Percentiles rank a stretch among this genome's conserved stretches.
phyloP scores from a whole-genome alignment of 106 monocot species.

The Narthecium ossifragum region DNA sequence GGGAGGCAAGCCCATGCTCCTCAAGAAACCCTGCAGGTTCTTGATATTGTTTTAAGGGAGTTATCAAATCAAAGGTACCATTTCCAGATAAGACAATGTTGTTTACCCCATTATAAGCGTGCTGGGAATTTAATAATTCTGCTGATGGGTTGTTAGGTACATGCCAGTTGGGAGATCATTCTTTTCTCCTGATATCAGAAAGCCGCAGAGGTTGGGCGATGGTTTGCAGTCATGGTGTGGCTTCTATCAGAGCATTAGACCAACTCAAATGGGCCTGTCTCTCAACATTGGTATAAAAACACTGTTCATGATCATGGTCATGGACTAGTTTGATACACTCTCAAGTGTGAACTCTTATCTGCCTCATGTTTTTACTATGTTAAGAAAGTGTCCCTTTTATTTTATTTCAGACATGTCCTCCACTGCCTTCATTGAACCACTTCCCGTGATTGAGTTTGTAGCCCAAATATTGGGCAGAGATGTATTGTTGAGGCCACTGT shows the following conservation, averaged over 20 bases:
- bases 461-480: slow-evolving; percentile 76
- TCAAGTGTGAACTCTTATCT: background rate
- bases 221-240: slow-evolving; percentile 90
- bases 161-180: slow-evolving; percentile 65
- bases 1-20: slow-evolving; percentile 63
- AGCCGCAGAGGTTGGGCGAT: slow-evolving; percentile 73
- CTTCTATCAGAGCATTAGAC: slow-evolving; percentile 91
- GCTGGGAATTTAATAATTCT: no score
- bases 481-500: slow-evolving; percentile 60
- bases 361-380: background rate
- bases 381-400: background rate
- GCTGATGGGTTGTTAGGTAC: slow-evolving; percentile 38
- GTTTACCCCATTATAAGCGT: background rate
- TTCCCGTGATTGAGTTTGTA: slow-evolving; percentile 83
- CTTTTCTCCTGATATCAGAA: slow-evolving; percentile 79
- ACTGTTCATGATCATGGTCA: background rate
- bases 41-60: slow-evolving; percentile 74
- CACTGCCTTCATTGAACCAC: slow-evolving; percentile 91
- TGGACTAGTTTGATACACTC: background rate
- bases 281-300: slow-evolving; percentile 71
- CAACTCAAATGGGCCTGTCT: slow-evolving; percentile 93
- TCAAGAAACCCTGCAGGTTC: slow-evolving; percentile 67
- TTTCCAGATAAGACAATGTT: no score
- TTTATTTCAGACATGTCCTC: slow-evolving; percentile 68
- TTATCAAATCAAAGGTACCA: slow-evolving; percentile 66